A percentile compares a stretch with the other conserved stretches of the same genome.
These are phyloP conservation scores for Boletus vinaceobasis DNA, from an alignment of 768 basidiomycete genomes.

Conservation along the genomic window DNA sequence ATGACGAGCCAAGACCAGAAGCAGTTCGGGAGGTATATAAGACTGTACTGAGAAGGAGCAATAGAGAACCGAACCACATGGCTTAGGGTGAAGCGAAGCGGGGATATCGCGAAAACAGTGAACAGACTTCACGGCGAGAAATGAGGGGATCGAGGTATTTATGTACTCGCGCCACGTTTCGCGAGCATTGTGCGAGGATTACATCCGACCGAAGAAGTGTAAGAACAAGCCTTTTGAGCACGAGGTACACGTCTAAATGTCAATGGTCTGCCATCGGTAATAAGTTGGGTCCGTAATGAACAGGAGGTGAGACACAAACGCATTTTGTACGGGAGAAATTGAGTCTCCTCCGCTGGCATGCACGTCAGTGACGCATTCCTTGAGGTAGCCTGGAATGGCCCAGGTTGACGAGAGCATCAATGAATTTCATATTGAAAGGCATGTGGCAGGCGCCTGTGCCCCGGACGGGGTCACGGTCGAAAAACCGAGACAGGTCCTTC, in stretches of 20 bases:
- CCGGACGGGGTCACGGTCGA: background rate
- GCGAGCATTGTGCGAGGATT: background rate
- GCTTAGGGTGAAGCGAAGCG: background rate
- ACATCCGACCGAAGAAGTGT: background rate
- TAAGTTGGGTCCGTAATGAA: background rate
- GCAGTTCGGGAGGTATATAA: background rate
- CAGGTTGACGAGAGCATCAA: background rate
- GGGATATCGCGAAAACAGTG: background rate
- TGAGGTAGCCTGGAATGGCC: background rate
- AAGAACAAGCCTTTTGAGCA: background rate
- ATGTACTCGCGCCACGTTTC: conserved; percentile 9
- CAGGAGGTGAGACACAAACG: background rate
- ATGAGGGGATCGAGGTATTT: background rate
- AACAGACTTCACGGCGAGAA: background rate
- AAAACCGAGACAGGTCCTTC: background rate
- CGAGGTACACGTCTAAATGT: background rate
- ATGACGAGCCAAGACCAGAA: conserved; percentile 45
- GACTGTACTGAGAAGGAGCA: conserved; percentile 11
- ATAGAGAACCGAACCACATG: conserved; percentile 8
- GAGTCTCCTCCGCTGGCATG: background rate
- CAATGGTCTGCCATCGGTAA: conserved; percentile 1
- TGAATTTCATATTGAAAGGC: conserved; percentile 9
- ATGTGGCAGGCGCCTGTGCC: background rate
- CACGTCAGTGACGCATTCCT: background rate
- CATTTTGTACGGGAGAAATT: background rate